Evolutionary conservation across 345 rosid species (phyloP), one percentile per base, ranked within the genome.

Genomic region (Iberis pinnata): DNA sequence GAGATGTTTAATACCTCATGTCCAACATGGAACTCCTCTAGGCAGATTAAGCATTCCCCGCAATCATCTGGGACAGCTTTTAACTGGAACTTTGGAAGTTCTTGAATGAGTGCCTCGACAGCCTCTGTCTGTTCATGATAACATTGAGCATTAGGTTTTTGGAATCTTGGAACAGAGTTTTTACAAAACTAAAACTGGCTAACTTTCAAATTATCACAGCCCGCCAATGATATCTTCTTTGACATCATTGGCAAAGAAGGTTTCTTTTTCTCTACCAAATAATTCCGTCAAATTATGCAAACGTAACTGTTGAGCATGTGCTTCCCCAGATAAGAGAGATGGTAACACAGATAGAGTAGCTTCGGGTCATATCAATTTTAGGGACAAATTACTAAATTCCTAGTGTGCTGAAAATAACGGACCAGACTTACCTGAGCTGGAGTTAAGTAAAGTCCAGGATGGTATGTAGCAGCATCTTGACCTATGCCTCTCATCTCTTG

Each of bases 401-500:
- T 33, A 55, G 48, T 8, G 16, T 40, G 39, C 16, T 31, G 61
- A 63, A 56, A 32, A 9, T 31, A 41, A 51, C 2, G 37, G 17
- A 16, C 6, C n/a, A 25, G 45, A 49, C 62, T 53, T 68, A 80
- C 98, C 90, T 92, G 98, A 52, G 99, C 83, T 40, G 87, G 72
- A 64, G 94, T 83, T 80, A 93, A 70, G 69, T 82, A 93, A 57
- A 86, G 89, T 54, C 99, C 97, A 56, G 99, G 99, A 65, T 88
- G 99, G 68, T 88, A 93, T 16, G 94, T 67, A 29, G 94, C 76
- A 63, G 90, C 73, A 71, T 93, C 97, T 74, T 82, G 92, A 39
- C 89, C 85, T 80, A 88, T 81, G 67, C 75, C 81, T 77, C 97
- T 86, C 97, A 86, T 78, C 76, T 93, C 99, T 79, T 88, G 99